Evolutionary conservation across 495 filamentous ascomycete genomes (phyloP).

Genomic region (Trichoderma virens): DNA sequence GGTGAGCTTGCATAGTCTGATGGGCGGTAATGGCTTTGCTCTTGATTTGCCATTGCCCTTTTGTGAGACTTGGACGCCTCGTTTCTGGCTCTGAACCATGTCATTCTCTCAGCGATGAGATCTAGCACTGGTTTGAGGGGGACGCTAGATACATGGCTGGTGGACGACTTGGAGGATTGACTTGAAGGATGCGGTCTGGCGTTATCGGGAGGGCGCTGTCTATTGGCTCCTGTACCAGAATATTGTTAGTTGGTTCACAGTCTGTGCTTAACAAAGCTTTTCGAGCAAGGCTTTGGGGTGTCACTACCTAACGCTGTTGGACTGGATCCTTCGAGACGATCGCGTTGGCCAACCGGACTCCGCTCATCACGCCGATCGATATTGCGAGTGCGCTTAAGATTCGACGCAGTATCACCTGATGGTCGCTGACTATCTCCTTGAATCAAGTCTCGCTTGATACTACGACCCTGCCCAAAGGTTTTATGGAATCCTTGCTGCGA

Average conservation of each 20-base stretch:
- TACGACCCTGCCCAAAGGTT: neutral
- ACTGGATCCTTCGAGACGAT: neutral
- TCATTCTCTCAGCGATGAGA: neutral
- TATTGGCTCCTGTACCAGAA: neutral
- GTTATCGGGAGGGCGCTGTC: neutral
- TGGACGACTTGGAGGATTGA: neutral
- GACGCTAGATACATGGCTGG: neutral
- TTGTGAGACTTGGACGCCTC: neutral
- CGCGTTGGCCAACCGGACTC: neutral
- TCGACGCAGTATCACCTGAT: neutral
- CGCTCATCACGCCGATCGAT: neutral
- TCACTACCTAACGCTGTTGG: neutral
- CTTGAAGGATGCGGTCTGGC: neutral
- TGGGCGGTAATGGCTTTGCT: neutral
- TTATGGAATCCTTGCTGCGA: neutral
- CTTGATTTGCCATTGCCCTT: neutral
- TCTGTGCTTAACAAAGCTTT: neutral
- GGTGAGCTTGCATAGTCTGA: neutral
- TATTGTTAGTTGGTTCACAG: neutral
- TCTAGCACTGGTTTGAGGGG: neutral
- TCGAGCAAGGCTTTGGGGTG: neutral
- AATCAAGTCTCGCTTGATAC: neutral
- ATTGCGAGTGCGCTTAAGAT: neutral
- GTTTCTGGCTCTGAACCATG: neutral
- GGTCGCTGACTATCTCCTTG: neutral